Percentiles rank a stretch among this genome's conserved stretches.
These are phyloP conservation scores for Cystoderma amianthinum DNA, from an alignment of 768 basidiomycete genomes.

Conservation along the genomic window DNA sequence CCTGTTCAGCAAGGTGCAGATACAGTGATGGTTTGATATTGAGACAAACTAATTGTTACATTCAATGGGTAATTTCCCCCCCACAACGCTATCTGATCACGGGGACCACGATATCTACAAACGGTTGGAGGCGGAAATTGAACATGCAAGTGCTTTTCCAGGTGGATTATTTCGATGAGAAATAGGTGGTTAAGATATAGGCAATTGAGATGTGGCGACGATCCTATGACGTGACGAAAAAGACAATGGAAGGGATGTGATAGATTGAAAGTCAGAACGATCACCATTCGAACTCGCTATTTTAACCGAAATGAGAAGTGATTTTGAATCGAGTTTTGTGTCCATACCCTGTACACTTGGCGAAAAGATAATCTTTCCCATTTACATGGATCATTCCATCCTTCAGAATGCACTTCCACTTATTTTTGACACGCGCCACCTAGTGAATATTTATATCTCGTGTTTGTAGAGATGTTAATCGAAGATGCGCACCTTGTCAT, in stretches of 20 bases:
- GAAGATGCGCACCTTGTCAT: slow-evolving; percentile 90
- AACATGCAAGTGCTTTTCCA: no score
- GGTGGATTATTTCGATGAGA: no score
- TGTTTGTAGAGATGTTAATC: slow-evolving; percentile 8
- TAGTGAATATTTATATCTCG: slow-evolving; percentile 19
- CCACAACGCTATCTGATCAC: no score
- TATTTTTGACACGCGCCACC: slow-evolving; percentile 99
- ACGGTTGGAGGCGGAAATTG: no score
- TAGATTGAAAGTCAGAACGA: neutral
- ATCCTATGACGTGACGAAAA: no score
- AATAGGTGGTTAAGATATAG: no score
- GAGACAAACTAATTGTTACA: no score
- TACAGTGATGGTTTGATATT: no score
- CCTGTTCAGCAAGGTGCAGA: no score
- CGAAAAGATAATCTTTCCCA: slow-evolving; percentile 95
- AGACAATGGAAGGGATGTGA: neutral
- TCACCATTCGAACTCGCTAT: slow-evolving; percentile 39
- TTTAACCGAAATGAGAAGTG: slow-evolving; percentile 2
- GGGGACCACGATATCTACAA: no score
- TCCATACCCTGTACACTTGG: slow-evolving; percentile 93
- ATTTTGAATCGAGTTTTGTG: neutral
- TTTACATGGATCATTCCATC: slow-evolving; percentile 98
- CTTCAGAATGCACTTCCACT: slow-evolving; percentile 98
- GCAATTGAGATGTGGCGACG: no score
- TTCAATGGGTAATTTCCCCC: no score